These are phyloP conservation scores for Serendipita vermifera DNA, from an alignment of 768 basidiomycete genomes.

Conservation along the genomic window DNA sequence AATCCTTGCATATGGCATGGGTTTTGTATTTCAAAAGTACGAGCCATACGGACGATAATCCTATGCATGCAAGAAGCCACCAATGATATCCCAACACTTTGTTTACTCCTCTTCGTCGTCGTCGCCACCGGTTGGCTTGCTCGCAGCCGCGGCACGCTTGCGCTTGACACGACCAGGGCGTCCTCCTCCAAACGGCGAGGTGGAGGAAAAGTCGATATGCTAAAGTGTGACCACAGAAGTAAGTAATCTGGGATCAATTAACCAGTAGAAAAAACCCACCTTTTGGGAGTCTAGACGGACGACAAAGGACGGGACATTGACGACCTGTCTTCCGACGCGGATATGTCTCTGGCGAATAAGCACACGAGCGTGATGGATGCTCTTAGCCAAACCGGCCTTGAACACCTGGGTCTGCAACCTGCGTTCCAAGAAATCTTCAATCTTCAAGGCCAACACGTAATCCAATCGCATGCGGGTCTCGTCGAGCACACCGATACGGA, in stretches of 20 bases:
- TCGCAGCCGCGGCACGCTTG: constrained; percentile 89
- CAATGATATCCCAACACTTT: background rate
- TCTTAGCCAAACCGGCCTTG: constrained; percentile 96
- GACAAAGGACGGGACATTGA: constrained; percentile 97
- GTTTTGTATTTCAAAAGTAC: no score
- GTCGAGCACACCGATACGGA: constrained; percentile 99
- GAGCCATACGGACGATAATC: constrained; percentile 9
- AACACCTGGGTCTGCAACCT: constrained; percentile 98
- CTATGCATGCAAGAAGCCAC: background rate
- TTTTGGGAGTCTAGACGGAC: constrained; percentile 99
- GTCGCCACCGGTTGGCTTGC: constrained; percentile 79
- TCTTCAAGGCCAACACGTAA: constrained; percentile 98
- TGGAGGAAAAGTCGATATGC: constrained; percentile 98
- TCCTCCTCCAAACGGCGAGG: constrained; percentile 92
- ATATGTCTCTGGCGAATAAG: constrained; percentile 98
- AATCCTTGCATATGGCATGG: no score
- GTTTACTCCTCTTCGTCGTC: constrained; percentile 85
- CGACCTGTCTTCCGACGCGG: constrained; percentile 99
- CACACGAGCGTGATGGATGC: constrained; percentile 95
- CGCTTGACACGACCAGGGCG: constrained; percentile 94
- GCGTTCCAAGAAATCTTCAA: constrained; percentile 99
- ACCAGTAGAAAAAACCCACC: constrained; percentile 19
- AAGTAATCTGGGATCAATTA: background rate
- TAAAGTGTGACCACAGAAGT: constrained; percentile 13
- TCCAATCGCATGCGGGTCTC: constrained; percentile 98